phyloP scores from a whole-genome alignment of 2,329 filamentous ascomycete genomes.

The Botryotinia calthae region DNA sequence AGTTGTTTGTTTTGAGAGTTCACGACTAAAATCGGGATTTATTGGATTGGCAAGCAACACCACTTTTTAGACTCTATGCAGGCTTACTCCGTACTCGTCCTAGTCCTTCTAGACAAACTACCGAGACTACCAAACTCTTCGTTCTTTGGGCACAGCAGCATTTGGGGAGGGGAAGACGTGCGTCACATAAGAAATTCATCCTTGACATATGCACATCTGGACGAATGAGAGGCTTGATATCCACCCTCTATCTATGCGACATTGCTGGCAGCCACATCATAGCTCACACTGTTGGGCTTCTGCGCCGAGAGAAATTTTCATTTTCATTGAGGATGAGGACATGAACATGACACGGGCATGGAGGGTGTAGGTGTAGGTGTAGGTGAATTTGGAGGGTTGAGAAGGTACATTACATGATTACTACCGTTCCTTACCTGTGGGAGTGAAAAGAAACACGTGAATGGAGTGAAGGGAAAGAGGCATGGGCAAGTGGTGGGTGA shows the following conservation, averaged over 20 bases:
- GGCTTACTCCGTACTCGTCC: background rate
- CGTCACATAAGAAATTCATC: background rate
- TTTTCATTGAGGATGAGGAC: background rate
- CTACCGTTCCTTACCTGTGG: accelerated
- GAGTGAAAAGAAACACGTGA: background rate
- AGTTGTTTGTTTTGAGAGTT: background rate
- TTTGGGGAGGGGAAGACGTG: background rate
- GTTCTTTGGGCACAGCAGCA: background rate
- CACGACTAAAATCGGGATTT: background rate
- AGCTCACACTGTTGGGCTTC: slow-evolving; percentile 1
- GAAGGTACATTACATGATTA: background rate
- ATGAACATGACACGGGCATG: too few species aligned
- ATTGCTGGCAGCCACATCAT: slow-evolving; percentile 17
- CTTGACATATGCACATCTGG: background rate
- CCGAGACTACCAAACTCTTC: too few species aligned
- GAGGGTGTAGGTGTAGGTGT: too few species aligned
- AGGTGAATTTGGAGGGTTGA: background rate
- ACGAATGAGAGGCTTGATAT: background rate
- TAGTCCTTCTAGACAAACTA: background rate
- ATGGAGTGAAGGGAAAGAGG: background rate
- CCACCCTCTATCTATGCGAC: slow-evolving; percentile 12
- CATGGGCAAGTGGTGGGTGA: background rate
- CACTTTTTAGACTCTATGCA: background rate
- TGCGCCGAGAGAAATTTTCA: background rate
- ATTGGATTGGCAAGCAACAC: slow-evolving; percentile 1